Base-by-base conservation (phyloP, 305 asterid species). In the Fraxinus velutina region DNA sequence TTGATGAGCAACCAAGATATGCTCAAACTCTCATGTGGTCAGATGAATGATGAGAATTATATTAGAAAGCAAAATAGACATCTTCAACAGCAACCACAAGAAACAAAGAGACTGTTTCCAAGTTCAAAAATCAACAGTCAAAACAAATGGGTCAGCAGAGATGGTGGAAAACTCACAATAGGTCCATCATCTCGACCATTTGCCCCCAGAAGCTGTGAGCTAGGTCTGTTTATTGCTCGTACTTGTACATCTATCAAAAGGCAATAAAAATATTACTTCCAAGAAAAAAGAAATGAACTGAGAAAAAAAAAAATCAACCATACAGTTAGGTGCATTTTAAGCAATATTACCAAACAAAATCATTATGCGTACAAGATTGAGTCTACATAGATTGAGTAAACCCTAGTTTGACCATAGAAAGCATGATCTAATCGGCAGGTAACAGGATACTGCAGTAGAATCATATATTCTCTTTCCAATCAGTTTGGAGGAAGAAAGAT, bases 131-230 rank as follows among this genome's bases (percentile, higher is more conserved):
- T 17, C 70, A 76, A 68, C 33, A 22, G 76, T 82, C 37, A 80
- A 27, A 50, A 57, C 73, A 82, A 32, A 78, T 34, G 52, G 19
- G 73, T 70, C 30, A 30, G 66, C 82, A 83, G 81, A 73, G 73
- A 66, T 66, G 73, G 62, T 24, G 50, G 81, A 71, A 83, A 86
- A 91, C 99, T 92, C 89, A 94, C 98, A 85, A 91, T 78, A 77
- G 93, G 94, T 24, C 99, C 99, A 88, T 96, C 99, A 92, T 96
- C 99, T 84, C 99, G 95, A 83, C 97, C 98, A 89, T 93, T 93
- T 76, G 95, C 92, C 78, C 98, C 99, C 60, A 94, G 89, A 88
- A 92, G 84, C 89, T 94, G 98, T 9, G 97, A 89, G 47, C 97
- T 95, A 73, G 98, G 98, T 89, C 98, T 90, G 86, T 93, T 93